A percentile compares a stretch with the other conserved stretches of the same genome.
phyloP scores from a whole-genome alignment of 2,329 filamentous ascomycete species.

The Fusarium protoensiforme region DNA sequence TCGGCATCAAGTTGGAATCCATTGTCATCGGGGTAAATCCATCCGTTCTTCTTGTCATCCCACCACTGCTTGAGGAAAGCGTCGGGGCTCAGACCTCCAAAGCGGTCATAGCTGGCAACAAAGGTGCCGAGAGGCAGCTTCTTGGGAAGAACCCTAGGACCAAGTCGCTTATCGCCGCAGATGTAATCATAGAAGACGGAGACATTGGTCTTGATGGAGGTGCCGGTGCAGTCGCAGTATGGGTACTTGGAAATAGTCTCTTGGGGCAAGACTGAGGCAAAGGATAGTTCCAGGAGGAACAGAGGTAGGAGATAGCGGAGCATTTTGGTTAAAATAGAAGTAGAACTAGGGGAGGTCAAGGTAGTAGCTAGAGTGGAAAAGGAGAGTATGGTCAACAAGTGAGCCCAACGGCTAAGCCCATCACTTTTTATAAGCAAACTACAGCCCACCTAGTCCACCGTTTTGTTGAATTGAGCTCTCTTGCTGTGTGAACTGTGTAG shows the following conservation, averaged over 20 bases:
- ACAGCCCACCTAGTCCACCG: background rate
- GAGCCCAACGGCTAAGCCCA: background rate
- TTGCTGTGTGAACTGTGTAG: background rate
- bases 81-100: slow-evolving; percentile 18
- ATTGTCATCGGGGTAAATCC: slow-evolving; percentile 16
- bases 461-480: background rate
- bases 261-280: slow-evolving; percentile 5
- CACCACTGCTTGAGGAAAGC: slow-evolving; percentile 25
- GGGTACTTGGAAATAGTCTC: background rate
- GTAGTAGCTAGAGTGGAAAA: no score
- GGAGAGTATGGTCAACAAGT: background rate
- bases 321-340: background rate
- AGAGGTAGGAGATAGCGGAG: slow-evolving; percentile 11
- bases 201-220: background rate
- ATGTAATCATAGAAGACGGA: slow-evolving; percentile 5
- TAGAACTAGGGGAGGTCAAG: no score
- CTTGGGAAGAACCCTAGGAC: slow-evolving; percentile 1
- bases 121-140: slow-evolving; percentile 24
- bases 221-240: slow-evolving; percentile 14
- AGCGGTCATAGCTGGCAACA: slow-evolving; percentile 21
- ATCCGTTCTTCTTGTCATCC: slow-evolving; percentile 1
- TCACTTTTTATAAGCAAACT: background rate
- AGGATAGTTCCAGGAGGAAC: background rate
- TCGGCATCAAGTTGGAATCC: slow-evolving; percentile 13
- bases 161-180: slow-evolving; percentile 23